These are phyloP conservation scores for Ampelomyces quisqualis DNA, from an alignment of 2,329 filamentous ascomycete species.

Conservation along the genomic window DNA sequence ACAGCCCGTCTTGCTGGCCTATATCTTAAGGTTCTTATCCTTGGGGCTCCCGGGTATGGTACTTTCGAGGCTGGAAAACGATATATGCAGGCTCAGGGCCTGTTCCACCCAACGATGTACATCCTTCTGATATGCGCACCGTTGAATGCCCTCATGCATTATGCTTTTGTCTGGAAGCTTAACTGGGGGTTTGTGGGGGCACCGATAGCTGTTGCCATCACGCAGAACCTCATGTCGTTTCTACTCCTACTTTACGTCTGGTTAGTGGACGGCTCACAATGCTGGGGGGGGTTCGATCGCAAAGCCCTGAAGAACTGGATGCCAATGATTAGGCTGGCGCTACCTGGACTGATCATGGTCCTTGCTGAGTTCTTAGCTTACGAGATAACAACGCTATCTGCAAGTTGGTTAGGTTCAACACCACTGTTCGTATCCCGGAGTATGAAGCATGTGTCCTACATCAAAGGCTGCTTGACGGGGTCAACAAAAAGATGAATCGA, in stretches of 20 bases:
- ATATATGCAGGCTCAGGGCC: conserved; percentile 81
- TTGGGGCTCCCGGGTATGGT: conserved; percentile 74
- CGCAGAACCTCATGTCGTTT: conserved; percentile 71
- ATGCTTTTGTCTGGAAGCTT: conserved; percentile 70
- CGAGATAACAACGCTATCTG: conserved; percentile 81
- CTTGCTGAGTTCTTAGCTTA: conserved; percentile 92
- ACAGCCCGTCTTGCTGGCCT: conserved; percentile 70
- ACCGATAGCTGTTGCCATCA: conserved; percentile 73
- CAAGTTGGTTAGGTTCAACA: conserved; percentile 75
- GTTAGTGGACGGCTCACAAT: conserved; percentile 70
- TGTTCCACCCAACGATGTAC: conserved; percentile 82
- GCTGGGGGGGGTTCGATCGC: conserved; percentile 77
- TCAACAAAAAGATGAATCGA: too few species aligned
- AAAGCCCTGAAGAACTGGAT: conserved; percentile 73
- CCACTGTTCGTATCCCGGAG: too few species aligned
- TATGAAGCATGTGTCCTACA: too few species aligned
- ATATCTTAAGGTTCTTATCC: conserved; percentile 72
- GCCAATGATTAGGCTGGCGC: conserved; percentile 81
- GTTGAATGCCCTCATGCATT: conserved; percentile 78
- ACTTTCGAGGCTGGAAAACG: conserved; percentile 80
- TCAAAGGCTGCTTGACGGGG: too few species aligned
- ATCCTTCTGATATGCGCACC: conserved; percentile 81
- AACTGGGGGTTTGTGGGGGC: conserved; percentile 68
- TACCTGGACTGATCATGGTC: conserved; percentile 91
- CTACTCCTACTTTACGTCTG: conserved; percentile 73